Conservation (phyloP, 805 yeast genomes). For the Candida patagonica region DNA sequence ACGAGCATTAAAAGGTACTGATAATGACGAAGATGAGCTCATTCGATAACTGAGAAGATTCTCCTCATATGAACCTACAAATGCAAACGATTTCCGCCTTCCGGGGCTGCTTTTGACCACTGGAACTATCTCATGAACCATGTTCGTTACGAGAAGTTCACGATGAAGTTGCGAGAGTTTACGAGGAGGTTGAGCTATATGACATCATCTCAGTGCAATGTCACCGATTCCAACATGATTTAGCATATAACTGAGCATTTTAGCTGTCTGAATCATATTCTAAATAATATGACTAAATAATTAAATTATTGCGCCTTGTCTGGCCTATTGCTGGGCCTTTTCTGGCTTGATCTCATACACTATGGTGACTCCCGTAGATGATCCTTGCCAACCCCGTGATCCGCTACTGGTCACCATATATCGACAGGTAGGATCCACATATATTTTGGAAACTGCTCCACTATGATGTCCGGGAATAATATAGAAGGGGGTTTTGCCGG, state of each 20-base stretch:
- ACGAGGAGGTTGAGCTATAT: no score
- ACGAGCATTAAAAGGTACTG: conserved; percentile 18
- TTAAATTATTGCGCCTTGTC: no score
- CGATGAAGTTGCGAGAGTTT: no score
- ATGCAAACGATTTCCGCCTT: conserved; percentile 17
- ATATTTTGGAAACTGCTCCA: conserved; percentile 67
- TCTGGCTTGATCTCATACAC: conserved; percentile 56
- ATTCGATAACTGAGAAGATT: conserved; percentile 25
- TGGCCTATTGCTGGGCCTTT: no score
- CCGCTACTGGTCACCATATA: conserved; percentile 90
- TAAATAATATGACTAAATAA: no score
- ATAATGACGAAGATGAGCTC: conserved; percentile 19
- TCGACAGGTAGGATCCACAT: conserved; percentile 78
- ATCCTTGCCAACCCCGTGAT: conserved; percentile 90
- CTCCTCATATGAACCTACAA: conserved; percentile 28
- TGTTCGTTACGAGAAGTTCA: no score
- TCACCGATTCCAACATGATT: no score
- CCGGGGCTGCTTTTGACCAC: conserved; percentile 14
- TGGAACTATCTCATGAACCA: not conserved
- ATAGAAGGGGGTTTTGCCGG: conserved; percentile 54
- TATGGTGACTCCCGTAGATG: conserved; percentile 68
- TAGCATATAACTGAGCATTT: no score
- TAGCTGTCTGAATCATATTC: no score
- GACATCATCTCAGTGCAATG: no score
- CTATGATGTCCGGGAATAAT: conserved; percentile 97